Evolutionary conservation across 1,139 yeast genomes (phyloP), one percentile per base, ranked within the genome.

Genomic region (Scheffersomyces lignicola): DNA sequence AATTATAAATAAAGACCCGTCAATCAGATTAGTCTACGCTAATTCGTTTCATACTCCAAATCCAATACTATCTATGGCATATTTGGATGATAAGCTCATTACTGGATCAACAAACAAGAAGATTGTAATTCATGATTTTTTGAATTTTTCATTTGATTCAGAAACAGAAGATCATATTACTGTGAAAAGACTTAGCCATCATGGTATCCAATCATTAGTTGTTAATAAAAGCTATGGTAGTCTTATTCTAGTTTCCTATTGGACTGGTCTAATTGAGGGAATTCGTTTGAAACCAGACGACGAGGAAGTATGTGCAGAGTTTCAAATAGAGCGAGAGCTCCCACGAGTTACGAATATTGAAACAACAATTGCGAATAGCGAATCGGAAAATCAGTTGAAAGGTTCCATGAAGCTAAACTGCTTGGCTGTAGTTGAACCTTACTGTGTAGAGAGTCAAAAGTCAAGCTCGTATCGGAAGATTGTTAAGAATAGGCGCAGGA

Each of bases 61-160:
- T 47, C 83, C 84, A 1, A 60, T 78, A 0, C 55, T 78, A 0
- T 60, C 74, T 0, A 34, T 75, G 22, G 56, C 51, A 2, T 48
- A 48, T 24, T 51, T 51, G 15, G 34, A 49, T 14, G 36, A 42
- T n/a, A 29, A 38, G 1, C 44, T 74, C 1, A 40, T 73, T 2
- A 61, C 73, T 2, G 75, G 80, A 0, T 75, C 83, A 20, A 53
- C 73, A 0, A 53, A 56, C 25, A 65, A 68, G 24, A 53, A 52
- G 29, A 32, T 73, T 1, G 37, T 53, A 2, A 32, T 61, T 3
- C 72, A 66, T 43, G 20, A 26, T 15, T 26, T 16, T 26, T 16
- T 16, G 10, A 15, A 26, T 16, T 26, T 10, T 15, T 26, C 29
- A 5, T 3, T 15, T 15, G 29, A 26, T 10, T 10, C 5, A 4